A percentile compares a stretch with the other conserved stretches of the same genome.
These are phyloP conservation scores for Eutypella sp. DNA, from an alignment of 2,329 filamentous ascomycete species.

Conservation along the genomic window DNA sequence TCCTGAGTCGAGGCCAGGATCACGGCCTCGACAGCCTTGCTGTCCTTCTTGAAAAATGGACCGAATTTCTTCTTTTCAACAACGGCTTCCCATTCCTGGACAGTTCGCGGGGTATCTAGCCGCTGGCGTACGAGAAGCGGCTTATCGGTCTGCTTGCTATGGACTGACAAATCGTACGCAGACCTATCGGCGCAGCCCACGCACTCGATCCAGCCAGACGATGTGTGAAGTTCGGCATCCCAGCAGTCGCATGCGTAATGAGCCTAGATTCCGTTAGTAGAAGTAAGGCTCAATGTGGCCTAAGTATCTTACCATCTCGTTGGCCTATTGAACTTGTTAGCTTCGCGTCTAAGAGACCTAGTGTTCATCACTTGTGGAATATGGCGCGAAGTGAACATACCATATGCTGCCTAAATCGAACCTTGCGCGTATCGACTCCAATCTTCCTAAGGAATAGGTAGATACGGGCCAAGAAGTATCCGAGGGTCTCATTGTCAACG, in stretches of 20 bases:
- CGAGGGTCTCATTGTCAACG: constrained; percentile 95
- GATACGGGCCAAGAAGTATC: constrained; percentile 94
- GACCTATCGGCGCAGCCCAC: constrained; percentile 95
- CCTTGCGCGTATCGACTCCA: constrained; percentile 79
- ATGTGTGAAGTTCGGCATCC: constrained; percentile 90
- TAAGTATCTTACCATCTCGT: constrained; percentile 43
- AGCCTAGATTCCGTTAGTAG: constrained; percentile 31
- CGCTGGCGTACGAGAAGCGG: constrained; percentile 81
- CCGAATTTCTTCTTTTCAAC: constrained; percentile 95
- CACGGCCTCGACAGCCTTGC: constrained; percentile 76
- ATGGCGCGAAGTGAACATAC: constrained; percentile 9
- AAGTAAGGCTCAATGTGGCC: neutral
- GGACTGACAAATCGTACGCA: constrained; percentile 89
- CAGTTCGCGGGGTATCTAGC: constrained; percentile 67
- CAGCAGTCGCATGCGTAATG: constrained; percentile 97
- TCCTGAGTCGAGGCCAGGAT: constrained; percentile 74
- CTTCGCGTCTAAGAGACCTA: neutral
- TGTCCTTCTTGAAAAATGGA: constrained; percentile 91
- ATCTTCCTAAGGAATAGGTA: constrained; percentile 85
- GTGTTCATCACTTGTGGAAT: neutral
- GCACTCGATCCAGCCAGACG: constrained; percentile 96
- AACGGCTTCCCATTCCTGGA: constrained; percentile 85
- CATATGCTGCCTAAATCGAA: constrained; percentile 98
- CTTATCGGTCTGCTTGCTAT: constrained; percentile 86
- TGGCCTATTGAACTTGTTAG: constrained; percentile 28